phyloP scores from a whole-genome alignment of 2,329 filamentous ascomycete genomes.

The Epichloe glyceriae region DNA sequence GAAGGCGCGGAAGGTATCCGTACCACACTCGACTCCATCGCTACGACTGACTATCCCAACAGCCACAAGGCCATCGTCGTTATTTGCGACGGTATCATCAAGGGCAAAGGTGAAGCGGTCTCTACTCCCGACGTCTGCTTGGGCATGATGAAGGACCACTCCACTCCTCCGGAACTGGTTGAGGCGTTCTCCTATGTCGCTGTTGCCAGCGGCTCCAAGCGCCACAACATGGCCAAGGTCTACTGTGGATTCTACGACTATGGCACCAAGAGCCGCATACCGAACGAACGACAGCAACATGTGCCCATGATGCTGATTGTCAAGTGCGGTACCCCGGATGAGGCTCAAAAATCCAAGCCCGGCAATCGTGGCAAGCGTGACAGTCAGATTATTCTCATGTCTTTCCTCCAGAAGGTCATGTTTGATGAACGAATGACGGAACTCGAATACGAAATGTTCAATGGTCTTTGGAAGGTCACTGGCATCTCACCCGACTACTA shows the following conservation, averaged over 20 bases:
- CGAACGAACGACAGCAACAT: slow-evolving; percentile 79
- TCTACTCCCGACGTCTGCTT: slow-evolving; percentile 86
- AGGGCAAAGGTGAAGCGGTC: slow-evolving; percentile 76
- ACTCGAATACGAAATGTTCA: slow-evolving; percentile 99
- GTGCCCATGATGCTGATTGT: slow-evolving; percentile 96
- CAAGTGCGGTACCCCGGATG: slow-evolving; percentile 88
- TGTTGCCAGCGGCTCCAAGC: slow-evolving; percentile 86
- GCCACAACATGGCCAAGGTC: slow-evolving; percentile 99
- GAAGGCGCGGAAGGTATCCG: slow-evolving; percentile 88
- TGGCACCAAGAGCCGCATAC: slow-evolving; percentile 65
- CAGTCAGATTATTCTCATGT: slow-evolving; percentile 98
- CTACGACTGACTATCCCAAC: slow-evolving; percentile 96
- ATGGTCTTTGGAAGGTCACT: slow-evolving; percentile 95
- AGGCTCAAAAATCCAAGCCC: slow-evolving; percentile 69
- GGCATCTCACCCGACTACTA: slow-evolving; percentile 98
- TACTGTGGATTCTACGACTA: slow-evolving; percentile 99
- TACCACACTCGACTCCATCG: slow-evolving; percentile 89
- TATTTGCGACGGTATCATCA: slow-evolving; percentile 95
- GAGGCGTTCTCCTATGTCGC: slow-evolving; percentile 91
- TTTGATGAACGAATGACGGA: slow-evolving; percentile 99
- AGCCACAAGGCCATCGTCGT: slow-evolving; percentile 96
- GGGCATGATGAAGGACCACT: slow-evolving; percentile 88
- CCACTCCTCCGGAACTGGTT: slow-evolving; percentile 67
- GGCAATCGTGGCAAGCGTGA: slow-evolving; percentile 98
- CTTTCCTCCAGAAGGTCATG: slow-evolving; percentile 99